Evolutionary conservation across 805 yeast genomes (phyloP), one percentile per base, ranked within the genome.

Genomic region (Candida bentonensis): DNA sequence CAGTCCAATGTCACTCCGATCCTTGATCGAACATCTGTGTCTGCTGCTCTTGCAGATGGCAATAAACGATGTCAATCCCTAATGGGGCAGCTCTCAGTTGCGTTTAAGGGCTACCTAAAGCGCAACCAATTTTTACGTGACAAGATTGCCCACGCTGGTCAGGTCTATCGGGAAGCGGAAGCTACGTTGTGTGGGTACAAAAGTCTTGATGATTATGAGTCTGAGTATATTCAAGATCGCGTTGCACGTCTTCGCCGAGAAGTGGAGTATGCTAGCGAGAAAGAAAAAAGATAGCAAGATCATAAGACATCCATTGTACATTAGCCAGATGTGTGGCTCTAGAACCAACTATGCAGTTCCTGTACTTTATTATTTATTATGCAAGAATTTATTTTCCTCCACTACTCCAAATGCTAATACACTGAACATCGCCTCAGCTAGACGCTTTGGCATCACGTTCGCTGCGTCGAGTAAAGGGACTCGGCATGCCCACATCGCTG

Each of bases 391-490:
- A n/a, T n/a, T n/a, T n/a, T n/a, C n/a, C n/a, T n/a, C n/a, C n/a
- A n/a, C n/a, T n/a, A n/a, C n/a, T n/a, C n/a, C n/a, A n/a, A n/a
- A n/a, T n/a, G n/a, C n/a, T n/a, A n/a, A n/a, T n/a, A n/a, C n/a
- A n/a, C n/a, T n/a, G n/a, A n/a, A n/a, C n/a, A n/a, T n/a, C n/a
- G n/a, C n/a, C n/a, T n/a, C n/a, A n/a, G n/a, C n/a, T n/a, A n/a
- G n/a, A n/a, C n/a, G n/a, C n/a, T n/a, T n/a, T n/a, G 7, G 27
- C 27, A 25, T 25, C 34, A 20, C 44, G 36, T 41, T 51, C 60
- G 48, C 55, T 56, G 23, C 56, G 50, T 42, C 57, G 49, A 42
- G 56, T 40, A 44, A 63, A 62, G 20, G 66, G 65, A 27, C 60
- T 56, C 21, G 65, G 64, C 40, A 57, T 49, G n/a, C 51, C 57